Percentiles rank a stretch among this genome's conserved stretches.
phyloP scores from a whole-genome alignment of 2,329 filamentous ascomycete genomes.

The Epichloe amarillans region DNA sequence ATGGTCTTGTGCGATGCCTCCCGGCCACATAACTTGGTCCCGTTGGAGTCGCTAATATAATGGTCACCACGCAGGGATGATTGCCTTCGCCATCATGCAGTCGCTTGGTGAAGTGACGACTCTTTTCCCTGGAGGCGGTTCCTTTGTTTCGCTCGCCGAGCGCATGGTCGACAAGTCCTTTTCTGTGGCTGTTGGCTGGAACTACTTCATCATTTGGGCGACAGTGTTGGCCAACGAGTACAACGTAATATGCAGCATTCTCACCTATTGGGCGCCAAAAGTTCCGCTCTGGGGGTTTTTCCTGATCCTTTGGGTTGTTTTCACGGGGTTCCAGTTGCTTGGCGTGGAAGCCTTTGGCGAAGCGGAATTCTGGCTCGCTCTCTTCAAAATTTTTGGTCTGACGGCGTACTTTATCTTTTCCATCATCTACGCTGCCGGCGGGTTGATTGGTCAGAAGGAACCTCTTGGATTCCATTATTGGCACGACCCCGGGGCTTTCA shows the following conservation, averaged over 20 bases:
- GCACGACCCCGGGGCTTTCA: conserved; percentile 56
- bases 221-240: conserved; percentile 57
- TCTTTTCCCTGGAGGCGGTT: conserved; percentile 56
- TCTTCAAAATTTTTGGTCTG: conserved; percentile 57
- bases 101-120: conserved; percentile 63
- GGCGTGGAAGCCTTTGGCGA: conserved; percentile 66
- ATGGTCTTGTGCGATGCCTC: neutral
- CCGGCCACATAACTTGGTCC: neutral
- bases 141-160: conserved; percentile 57
- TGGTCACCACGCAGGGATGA: conserved; percentile 29
- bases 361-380: conserved; percentile 66
- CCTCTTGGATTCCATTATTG: conserved; percentile 59
- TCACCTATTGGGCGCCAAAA: conserved; percentile 50
- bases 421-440: conserved; percentile 57
- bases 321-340: conserved; percentile 55
- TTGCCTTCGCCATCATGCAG: conserved; percentile 58
- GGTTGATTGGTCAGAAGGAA: conserved; percentile 43
- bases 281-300: conserved; percentile 57
- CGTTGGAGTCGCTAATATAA: neutral
- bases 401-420: conserved; percentile 62
- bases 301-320: conserved; percentile 60
- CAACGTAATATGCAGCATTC: conserved; percentile 53
- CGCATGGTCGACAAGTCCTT: conserved; percentile 60
- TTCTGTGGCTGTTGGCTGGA: conserved; percentile 56
- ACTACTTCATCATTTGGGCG: conserved; percentile 57